Base-by-base conservation (phyloP, 257 asterid species). In the Solanum lycopersicoides region DNA sequence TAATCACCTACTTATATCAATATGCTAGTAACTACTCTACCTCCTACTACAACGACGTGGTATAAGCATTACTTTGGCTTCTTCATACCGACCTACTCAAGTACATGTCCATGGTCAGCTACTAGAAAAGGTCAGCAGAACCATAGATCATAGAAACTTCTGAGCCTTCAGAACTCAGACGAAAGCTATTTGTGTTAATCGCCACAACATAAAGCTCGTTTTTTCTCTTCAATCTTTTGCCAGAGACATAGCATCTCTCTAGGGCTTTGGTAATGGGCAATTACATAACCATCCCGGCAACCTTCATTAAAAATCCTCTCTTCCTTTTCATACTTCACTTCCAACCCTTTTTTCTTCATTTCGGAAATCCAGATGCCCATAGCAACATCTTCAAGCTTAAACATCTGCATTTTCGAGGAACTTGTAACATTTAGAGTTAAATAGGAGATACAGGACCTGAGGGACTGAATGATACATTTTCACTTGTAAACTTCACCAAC, bases 281-380 rank as follows among this genome's bases (percentile, higher is more conserved):
- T 93, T 21, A 96, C 94, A 79, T 93, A 96, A 2, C 98, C 98
- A 73, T 93, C 95, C 68, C 89, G 94, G 91, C 99, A 97, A 10
- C 98, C 99, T n/a, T 91, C 98, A 5, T 88, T 91, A 45, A 93
- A 88, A 32, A 96, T 94, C 92, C 99, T 92, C 86, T 92, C 96
- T 2, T 97, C 99, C 30, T 90, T 93, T 90, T 94, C 94, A 71
- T 97, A 97, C 83, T 85, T 92, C 87, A 97, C 94, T 88, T 92
- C 89, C 87, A 94, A 25, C 53, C 99, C 98, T 44, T 91, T 91
- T 87, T 92, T 93, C 88, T 91, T 93, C 96, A 97, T 92, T 82
- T 94, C 98, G 3, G 92, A 94, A 23, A 97, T 94, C 99, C 99
- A 97, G 88, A 95, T 96, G 56, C 99, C 99, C 99, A 97, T 95